Evolutionary conservation across 2,329 filamentous ascomycete genomes (phyloP), one percentile per base, ranked within the genome.

Genomic region (Incumbomyces lentus): DNA sequence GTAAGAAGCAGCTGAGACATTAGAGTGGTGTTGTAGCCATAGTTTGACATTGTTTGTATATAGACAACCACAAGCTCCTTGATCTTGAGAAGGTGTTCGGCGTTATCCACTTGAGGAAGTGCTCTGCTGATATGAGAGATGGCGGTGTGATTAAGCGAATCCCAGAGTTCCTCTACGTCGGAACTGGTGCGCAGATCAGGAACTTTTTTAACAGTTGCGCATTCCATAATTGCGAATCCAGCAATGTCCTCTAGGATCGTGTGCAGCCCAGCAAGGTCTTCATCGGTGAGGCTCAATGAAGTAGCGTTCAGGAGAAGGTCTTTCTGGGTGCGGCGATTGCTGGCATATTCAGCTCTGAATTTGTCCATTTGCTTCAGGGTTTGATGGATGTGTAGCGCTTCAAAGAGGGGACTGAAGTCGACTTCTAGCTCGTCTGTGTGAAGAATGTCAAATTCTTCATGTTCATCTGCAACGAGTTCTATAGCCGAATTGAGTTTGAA

Each of bases 151-250:
- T 90, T 96, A 86, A 96, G 92, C 0, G 89, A 95, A 59, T 96
- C 90, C 92, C 92, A 98, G 2, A 98, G 71, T 65, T 96, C 92
- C 60, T 98, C 92, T n/a, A 90, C 89, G 68, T 98, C 92, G 54
- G 85, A 78, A 10, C 79, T 70, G 22, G 87, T 84, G 52, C 92
- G 81, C 41, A 98, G 70, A 59, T 92, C 86, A 1, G 87, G 86
- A 1, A 84, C 82, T 55, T 84, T 84, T 54, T 82, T 82, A 81
- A 95, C 88, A 0, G 92, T 98, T 8, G 87, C 86, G 58, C 86
- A 88, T 63, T 98, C 92, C 34, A 98, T 86, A 50, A 98, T 95
- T 6, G 90, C 87, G 64, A 98, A 98, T 0, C 92, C 92, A 18
- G 90, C 83, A 64, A 98, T 94, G 46, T 89, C 86, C 64, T 98